Evolutionary conservation across 2,329 filamentous ascomycete genomes (phyloP), one percentile per base, ranked within the genome.

Genomic region (Biscogniauxia sp.): DNA sequence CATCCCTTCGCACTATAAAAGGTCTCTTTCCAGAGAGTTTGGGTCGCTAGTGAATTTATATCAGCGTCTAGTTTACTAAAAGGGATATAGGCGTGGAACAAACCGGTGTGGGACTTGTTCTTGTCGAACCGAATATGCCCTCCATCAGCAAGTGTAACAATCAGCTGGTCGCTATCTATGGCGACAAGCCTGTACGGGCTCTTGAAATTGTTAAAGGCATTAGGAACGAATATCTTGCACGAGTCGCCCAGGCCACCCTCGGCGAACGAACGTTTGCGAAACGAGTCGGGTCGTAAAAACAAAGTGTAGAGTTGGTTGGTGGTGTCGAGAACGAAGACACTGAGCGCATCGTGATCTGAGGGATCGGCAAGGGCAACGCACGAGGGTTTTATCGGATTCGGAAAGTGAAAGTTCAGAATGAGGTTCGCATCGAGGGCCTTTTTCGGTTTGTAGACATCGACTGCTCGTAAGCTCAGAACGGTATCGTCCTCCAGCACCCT

Each of bases 311-410:
- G 91, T 74, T 90, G 89, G 70, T 85, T 87, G 64, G 91, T 88
- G 70, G 87, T 86, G 62, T 88, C 85, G 67, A 87, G 80, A 5
- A 90, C 86, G 20, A 85, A 84, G 68, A 84, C 86, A 62, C 86
- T 84, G 64, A 85, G 81, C 17, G 75, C 75, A 70, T 80, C 78
- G 60, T 76, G 89, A 61, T 92, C 90, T 63, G 87, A 81, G 6
- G 88, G 82, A 72, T 99, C 95, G 37, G 92, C 87, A 63, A 99
- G 85, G 11, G 90, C 90, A 62, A 99, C 84, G 66, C 94, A 95
- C 25, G 88, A 86, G 8, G 89, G 84, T 64, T 90, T 84, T 54
- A 98, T 90, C 5, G 85, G 79, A 59, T 87, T 84, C 19, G 88
- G 82, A 68, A 99, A 96, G 68, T 86, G 84, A 61, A 99, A 85